phyloP scores from a whole-genome alignment of 73 alveolate species.

The Paramecium caudatum region DNA sequence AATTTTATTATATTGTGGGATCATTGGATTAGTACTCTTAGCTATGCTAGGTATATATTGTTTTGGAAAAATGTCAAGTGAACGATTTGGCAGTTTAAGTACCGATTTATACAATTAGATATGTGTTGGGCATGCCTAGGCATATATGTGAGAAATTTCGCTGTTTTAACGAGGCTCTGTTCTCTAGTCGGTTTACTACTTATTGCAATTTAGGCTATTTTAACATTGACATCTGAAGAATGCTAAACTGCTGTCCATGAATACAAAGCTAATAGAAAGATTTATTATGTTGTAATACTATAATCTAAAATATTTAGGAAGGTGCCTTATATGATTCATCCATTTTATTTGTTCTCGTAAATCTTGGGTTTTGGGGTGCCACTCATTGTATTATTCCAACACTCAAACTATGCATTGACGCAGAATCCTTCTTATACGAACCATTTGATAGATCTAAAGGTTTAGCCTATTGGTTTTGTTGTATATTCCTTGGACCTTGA shows the following conservation, averaged over 20 bases:
- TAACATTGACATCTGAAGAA: conserved; percentile 29
- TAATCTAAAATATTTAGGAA: neutral
- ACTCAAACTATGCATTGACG: neutral
- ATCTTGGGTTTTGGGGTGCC: conserved; percentile 62
- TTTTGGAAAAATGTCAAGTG: conserved; percentile 57
- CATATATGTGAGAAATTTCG: conserved; percentile 37
- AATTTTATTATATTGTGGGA: neutral
- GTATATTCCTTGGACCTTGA: conserved; percentile 16
- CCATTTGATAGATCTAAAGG: conserved; percentile 54
- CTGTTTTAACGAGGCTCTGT: neutral
- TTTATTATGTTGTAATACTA: neutral
- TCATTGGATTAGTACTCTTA: conserved; percentile 10
- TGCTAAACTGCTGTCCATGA: conserved; percentile 51
- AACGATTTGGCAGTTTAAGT: conserved; percentile 59
- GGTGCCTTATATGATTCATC: conserved; percentile 40
- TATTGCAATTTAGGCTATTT: conserved; percentile 12
- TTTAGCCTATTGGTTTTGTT: conserved; percentile 11
- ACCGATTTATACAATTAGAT: neutral
- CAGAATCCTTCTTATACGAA: conserved; percentile 43
- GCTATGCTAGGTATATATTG: conserved; percentile 56
- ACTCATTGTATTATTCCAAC: conserved; percentile 29
- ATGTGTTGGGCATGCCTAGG: conserved; percentile 60
- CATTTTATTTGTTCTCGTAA: neutral
- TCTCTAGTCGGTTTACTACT: conserved; percentile 2
- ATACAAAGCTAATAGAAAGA: neutral